phyloP scores from a whole-genome alignment of 2,329 filamentous ascomycete genomes.

The Kalaharituber pfeilii region DNA sequence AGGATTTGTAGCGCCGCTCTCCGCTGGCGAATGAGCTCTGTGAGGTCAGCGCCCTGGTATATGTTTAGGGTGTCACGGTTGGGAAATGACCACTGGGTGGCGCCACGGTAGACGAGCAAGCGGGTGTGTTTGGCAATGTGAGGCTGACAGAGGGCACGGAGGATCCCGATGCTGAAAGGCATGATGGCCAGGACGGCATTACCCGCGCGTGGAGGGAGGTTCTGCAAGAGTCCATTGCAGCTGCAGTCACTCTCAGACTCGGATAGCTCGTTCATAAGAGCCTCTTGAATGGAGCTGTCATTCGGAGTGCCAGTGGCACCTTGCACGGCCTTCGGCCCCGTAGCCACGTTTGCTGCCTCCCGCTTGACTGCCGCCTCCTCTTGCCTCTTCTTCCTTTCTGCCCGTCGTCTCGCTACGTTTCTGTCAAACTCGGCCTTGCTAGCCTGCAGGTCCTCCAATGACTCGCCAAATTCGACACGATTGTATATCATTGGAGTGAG shows the following conservation, averaged over 20 bases:
- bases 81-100: slow-evolving; percentile 11
- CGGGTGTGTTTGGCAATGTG: slow-evolving; percentile 13
- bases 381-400: slow-evolving; percentile 3
- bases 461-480: slow-evolving; percentile 11
- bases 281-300: too few species aligned
- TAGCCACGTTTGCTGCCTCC: slow-evolving; percentile 7
- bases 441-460: slow-evolving; percentile 11
- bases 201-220: slow-evolving; percentile 8
- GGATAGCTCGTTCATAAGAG: neutral
- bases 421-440: slow-evolving; percentile 8
- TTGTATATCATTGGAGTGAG: slow-evolving; percentile 9
- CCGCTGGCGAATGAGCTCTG: slow-evolving; percentile 9
- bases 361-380: slow-evolving; percentile 4
- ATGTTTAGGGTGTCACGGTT: slow-evolving; percentile 11
- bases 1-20: slow-evolving; percentile 9
- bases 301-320: too few species aligned
- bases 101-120: slow-evolving; percentile 9
- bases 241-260: slow-evolving; percentile 11
- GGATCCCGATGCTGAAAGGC: slow-evolving; percentile 13
- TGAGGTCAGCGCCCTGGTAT: slow-evolving; percentile 12
- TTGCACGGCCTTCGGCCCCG: too few species aligned
- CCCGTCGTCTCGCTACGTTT: neutral
- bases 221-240: slow-evolving; percentile 6
- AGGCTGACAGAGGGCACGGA: slow-evolving; percentile 11
- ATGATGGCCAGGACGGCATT: slow-evolving; percentile 11